Base-by-base conservation (phyloP, 345 rosid genomes). In the Rhizophora apiculata region DNA sequence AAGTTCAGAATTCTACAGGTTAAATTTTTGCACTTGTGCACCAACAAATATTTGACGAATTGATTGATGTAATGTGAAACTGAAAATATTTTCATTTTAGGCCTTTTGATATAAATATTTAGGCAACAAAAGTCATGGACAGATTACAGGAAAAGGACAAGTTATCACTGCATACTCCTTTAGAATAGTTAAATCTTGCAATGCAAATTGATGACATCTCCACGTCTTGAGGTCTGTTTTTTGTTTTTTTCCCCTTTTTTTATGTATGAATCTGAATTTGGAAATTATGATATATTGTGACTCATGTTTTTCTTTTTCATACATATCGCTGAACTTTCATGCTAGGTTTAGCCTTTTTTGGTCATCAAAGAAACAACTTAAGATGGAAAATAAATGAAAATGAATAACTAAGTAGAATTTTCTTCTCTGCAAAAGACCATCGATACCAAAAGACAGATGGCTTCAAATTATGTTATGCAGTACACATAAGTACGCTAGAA, bases 151-250 rank as follows among this genome's bases (percentile, higher is more conserved):
- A 8, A 34, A 34, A 8, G 51, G 31, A 29, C 18, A 51, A 7
- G 16, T 65, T 29, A 19, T 3, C 46, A 30, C 59, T 26, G 49
- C 46, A 8, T 20, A 20, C 24, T 29, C 68, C 24, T 43, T 15
- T 43, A 43, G 49, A 13, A 43, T 43, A 13, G 18, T 43, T 13
- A 46, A 30, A 21, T 19, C 6, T 30, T 20, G 39, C 27, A 6
- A 5, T 67, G 59, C 8, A 65, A 51, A 65, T 52, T 57, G 13
- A 51, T 31, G 48, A 57, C n/a, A 34, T 63, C 57, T 57, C 31
- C 46, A 26, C 37, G 7, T 60, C 18, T 69, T 68, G 0, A 43
- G 72, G 24, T 48, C 51, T 61, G 26, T 16, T 32, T 34, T 34
- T 34, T 7, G 1, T 34, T 7, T 34, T 34, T 34, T 34, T 0